phyloP scores from a whole-genome alignment of 768 basidiomycete species.

The Candolleomyces eurysporus region DNA sequence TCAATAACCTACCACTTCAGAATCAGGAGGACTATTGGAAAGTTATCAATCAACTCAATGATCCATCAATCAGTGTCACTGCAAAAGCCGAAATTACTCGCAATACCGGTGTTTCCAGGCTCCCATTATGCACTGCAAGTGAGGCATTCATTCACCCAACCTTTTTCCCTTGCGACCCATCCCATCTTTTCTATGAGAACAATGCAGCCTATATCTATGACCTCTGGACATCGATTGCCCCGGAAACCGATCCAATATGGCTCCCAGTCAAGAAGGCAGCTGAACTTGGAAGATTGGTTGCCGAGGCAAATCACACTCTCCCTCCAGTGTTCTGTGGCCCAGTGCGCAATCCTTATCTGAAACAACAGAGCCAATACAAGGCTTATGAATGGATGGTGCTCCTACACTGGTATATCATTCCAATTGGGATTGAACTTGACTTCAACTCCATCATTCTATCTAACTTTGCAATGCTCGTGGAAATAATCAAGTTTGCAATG shows the following conservation, averaged over 20 bases:
- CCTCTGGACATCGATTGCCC: slow-evolving; percentile 22
- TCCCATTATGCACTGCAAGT: slow-evolving; percentile 27
- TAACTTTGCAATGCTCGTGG: slow-evolving; percentile 26
- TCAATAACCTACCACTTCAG: slow-evolving; percentile 21
- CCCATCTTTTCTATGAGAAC: slow-evolving; percentile 36
- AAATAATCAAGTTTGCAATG: slow-evolving; percentile 29
- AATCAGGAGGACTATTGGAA: slow-evolving; percentile 22
- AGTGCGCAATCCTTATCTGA: slow-evolving; percentile 25
- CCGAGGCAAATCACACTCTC: slow-evolving; percentile 22
- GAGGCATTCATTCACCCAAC: slow-evolving; percentile 28
- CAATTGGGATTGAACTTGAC: slow-evolving; percentile 29
- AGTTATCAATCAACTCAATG: slow-evolving; percentile 15
- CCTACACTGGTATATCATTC: slow-evolving; percentile 33
- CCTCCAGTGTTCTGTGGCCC: slow-evolving; percentile 32
- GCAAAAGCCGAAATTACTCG: slow-evolving; percentile 17
- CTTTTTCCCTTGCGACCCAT: slow-evolving; percentile 34
- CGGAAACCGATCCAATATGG: slow-evolving; percentile 16
- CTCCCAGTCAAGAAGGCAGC: slow-evolving; percentile 14
- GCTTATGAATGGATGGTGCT: slow-evolving; percentile 35
- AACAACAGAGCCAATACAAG: slow-evolving; percentile 35
- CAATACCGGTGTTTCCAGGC: slow-evolving; percentile 20
- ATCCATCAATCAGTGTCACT: slow-evolving; percentile 12
- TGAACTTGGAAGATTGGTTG: slow-evolving; percentile 20
- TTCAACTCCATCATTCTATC: slow-evolving; percentile 19
- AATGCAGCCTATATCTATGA: slow-evolving; percentile 27